These are phyloP conservation scores for Leccinum pellstonianum DNA, from an alignment of 768 basidiomycete genomes.

Conservation along the genomic window DNA sequence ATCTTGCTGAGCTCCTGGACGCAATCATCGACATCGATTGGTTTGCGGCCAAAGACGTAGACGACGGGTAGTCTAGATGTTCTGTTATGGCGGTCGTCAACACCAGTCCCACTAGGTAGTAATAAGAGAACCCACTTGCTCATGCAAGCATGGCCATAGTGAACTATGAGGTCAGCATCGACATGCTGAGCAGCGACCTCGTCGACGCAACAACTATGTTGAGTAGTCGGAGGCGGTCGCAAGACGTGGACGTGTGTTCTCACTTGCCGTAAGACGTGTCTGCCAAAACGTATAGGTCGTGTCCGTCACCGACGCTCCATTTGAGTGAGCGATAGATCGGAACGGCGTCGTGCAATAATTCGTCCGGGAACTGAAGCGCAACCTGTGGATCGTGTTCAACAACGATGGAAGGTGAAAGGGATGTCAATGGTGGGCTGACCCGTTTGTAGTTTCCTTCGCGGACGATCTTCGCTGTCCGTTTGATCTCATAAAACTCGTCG, in stretches of 20 bases:
- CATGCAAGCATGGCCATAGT: slow-evolving; percentile 96
- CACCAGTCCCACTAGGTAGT: not conserved
- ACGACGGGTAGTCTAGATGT: slow-evolving; percentile 85
- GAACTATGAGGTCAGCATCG: slow-evolving; percentile 86
- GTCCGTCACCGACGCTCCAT: slow-evolving; percentile 37
- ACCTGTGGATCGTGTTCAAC: slow-evolving; percentile 44
- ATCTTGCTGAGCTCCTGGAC: slow-evolving; percentile 39
- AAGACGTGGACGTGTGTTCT: slow-evolving; percentile 6
- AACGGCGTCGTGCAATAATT: slow-evolving; percentile 83
- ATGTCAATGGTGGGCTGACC: slow-evolving; percentile 40
- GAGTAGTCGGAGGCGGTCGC: not conserved
- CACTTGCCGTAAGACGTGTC: slow-evolving; percentile 98
- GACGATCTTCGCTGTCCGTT: slow-evolving; percentile 62
- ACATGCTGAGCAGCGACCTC: slow-evolving; percentile 94
- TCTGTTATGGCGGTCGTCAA: slow-evolving; percentile 39
- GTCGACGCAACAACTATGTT: slow-evolving; percentile 86
- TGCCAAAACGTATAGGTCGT: slow-evolving; percentile 86
- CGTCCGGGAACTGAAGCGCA: slow-evolving; percentile 95
- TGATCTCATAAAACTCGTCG: slow-evolving; percentile 72
- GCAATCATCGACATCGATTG: slow-evolving; percentile 56
- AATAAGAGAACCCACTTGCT: slow-evolving; percentile 61
- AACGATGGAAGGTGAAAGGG: not conserved
- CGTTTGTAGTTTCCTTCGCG: slow-evolving; percentile 62
- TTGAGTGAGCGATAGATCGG: slow-evolving; percentile 75
- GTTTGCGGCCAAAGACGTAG: slow-evolving; percentile 83